Base-by-base conservation (phyloP, 495 filamentous ascomycete genomes). In the Thermochaetoides thermophila region DNA sequence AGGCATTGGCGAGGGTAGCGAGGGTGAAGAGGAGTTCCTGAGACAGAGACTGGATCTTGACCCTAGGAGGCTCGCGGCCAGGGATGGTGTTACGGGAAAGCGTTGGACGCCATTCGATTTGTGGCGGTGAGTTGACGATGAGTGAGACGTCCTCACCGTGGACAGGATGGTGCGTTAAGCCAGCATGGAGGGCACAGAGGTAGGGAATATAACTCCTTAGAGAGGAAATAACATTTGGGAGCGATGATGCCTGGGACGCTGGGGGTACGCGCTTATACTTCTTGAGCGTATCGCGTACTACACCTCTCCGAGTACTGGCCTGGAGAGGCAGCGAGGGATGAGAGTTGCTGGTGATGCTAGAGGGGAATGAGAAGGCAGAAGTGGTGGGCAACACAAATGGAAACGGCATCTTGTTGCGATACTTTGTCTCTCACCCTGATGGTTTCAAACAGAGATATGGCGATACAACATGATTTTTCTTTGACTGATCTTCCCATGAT, bases 371-470 rank as follows among this genome's bases (percentile, higher is more conserved):
- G 44, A 86, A 72, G 27, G 73, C 65, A 2, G 82, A 89, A 15
- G 85, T 92, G 14, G 84, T 93, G 3, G 85, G 81, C 23, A 93
- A 70, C 20, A 66, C 61, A 46, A 86, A 91, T 13, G 77, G 74
- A 53, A 77, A 94, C 27, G 87, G 84, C 86, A 94, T 93, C n/a
- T n/a, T n/a, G n/a, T n/a, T n/a, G n/a, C n/a, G n/a, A n/a, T n/a
- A n/a, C n/a, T n/a, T n/a, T n/a, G n/a, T n/a, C n/a, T n/a, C n/a
- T n/a, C n/a, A n/a, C n/a, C n/a, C n/a, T n/a, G n/a, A n/a, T n/a
- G n/a, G n/a, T n/a, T n/a, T n/a, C n/a, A n/a, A n/a, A n/a, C n/a
- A n/a, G n/a, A n/a, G n/a, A n/a, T n/a, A n/a, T n/a, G n/a, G n/a
- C n/a, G n/a, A n/a, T n/a, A n/a, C n/a, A n/a, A n/a, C n/a, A n/a